Base-by-base conservation (phyloP, 2,329 filamentous ascomycete species). In the Calonectria hawksworthii region DNA sequence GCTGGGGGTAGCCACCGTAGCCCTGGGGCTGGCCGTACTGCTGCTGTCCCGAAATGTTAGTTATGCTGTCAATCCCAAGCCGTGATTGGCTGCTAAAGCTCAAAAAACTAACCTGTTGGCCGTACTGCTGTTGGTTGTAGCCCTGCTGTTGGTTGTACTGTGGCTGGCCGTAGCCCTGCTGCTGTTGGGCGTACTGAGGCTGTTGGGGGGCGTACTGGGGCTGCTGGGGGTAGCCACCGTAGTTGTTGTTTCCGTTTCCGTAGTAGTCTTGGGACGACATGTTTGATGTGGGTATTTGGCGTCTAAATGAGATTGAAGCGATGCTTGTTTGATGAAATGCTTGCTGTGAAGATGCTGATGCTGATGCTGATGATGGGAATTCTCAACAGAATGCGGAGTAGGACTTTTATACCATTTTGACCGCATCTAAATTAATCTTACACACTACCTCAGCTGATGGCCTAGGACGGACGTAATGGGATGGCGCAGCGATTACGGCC, bases 191-290 rank as follows among this genome's bases (percentile, higher is more conserved):
- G 50, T 68, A 54, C 38, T 73, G 76, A 32, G 79, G 80, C 54
- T 70, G 73, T 38, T 78, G 69, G 16, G 54, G 52, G 26, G 74
- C 74, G 69, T 82, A 75, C 13, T 74, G 61, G 38, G 72, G 80
- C 70, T 82, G 80, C 66, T 80, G 80, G 26, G 75, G 70, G 68
- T 75, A 71, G 66, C 75, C 68, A 63, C 72, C 65, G 13, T 44
- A 10, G 18, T 34, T 41, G 68, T 70, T 65, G 32, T 78, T 80
- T 75, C 83, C 83, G 82, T 86, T 80, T 75, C 83, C 83, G 82
- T 86, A 87, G 76, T 85, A 86, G 52, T 86, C 84, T 70, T 84
- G 80, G 56, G 82, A 78, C 13, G 85, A 86, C 85, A 87, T 86
- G 56, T 16, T 63, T 36, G 36, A 30, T 63, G 30, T 63, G 23